Conservation (phyloP, 371 early-diverging fungal genomes). For the Parasitella parasitica region DNA sequence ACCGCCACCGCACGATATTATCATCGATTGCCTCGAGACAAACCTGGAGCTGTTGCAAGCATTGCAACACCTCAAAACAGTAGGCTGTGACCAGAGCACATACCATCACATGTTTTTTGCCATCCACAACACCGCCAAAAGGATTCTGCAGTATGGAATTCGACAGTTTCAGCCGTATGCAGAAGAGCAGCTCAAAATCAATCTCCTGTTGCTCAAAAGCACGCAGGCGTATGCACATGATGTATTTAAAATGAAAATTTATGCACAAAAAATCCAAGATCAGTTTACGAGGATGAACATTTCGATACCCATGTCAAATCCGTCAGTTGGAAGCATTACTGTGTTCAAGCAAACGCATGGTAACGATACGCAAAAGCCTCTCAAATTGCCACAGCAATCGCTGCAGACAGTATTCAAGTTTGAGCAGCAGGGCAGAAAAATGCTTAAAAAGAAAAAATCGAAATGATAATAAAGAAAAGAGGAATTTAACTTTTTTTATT, state of each 20-base stretch:
- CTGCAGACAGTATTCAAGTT: background rate
- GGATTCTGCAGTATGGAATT: slow-evolving; percentile 23
- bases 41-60: slow-evolving; percentile 35
- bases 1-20: slow-evolving; percentile 25
- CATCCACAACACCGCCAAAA: slow-evolving; percentile 43
- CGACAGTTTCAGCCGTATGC: slow-evolving; percentile 6
- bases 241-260: slow-evolving; percentile 43
- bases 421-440: background rate
- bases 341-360: background rate
- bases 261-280: slow-evolving; percentile 44
- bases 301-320: background rate
- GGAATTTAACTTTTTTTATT: too few species aligned
- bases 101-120: slow-evolving; percentile 55
- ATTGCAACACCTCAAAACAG: slow-evolving; percentile 27
- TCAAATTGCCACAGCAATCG: background rate
- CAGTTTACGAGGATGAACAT: slow-evolving; percentile 25
- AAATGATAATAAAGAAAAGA: background rate
- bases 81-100: slow-evolving; percentile 51
- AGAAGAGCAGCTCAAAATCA: slow-evolving; percentile 35
- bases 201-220: slow-evolving; percentile 33
- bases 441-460: background rate
- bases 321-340: background rate
- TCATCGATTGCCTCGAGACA: slow-evolving; percentile 38
- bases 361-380: background rate
- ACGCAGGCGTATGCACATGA: slow-evolving; percentile 46